Evolutionary conservation across 768 basidiomycete species (phyloP).

Genomic region (Mycena albidolilacea): DNA sequence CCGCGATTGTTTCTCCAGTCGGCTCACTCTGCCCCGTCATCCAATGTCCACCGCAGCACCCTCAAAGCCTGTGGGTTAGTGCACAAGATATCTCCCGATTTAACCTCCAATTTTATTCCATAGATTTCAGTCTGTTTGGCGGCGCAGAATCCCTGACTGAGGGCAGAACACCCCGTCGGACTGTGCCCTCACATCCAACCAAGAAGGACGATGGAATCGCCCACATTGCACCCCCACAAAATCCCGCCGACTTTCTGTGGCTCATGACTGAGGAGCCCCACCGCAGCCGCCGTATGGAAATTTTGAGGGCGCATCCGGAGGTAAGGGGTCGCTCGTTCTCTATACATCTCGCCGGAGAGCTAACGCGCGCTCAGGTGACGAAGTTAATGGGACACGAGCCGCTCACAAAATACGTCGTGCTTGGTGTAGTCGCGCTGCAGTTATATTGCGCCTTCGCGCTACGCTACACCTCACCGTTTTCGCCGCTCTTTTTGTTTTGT

Average conservation of each 20-base stretch:
- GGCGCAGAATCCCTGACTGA: slow-evolving; percentile 85
- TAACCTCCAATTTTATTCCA: not conserved
- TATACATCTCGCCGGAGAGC: not conserved
- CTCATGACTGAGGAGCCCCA: slow-evolving; percentile 99
- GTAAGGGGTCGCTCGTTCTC: slow-evolving; percentile 55
- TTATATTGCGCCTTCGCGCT: slow-evolving; percentile 74
- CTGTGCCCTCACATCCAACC: slow-evolving; percentile 59
- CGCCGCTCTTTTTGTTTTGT: slow-evolving; percentile 77
- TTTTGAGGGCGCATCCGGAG: slow-evolving; percentile 96
- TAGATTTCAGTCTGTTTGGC: slow-evolving; percentile 86
- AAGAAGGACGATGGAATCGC: slow-evolving; percentile 56
- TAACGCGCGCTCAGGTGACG: slow-evolving; percentile 72
- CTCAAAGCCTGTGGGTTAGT: slow-evolving; percentile 30
- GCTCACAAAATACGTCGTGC: slow-evolving; percentile 91
- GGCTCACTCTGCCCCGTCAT: slow-evolving; percentile 5
- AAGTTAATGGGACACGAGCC: slow-evolving; percentile 98
- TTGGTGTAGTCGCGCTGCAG: slow-evolving; percentile 86
- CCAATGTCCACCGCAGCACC: slow-evolving; percentile 19
- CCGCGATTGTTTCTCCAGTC: slow-evolving; percentile 6
- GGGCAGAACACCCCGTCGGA: slow-evolving; percentile 68
- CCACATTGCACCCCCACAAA: slow-evolving; percentile 72
- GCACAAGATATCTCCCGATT: not conserved
- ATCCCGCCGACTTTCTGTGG: slow-evolving; percentile 94
- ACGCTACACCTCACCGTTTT: slow-evolving; percentile 77
- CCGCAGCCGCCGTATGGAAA: slow-evolving; percentile 86